Evolutionary conservation across 1,284 basidiomycete genomes (phyloP).

Genomic region (Salmacisia buchloeana): DNA sequence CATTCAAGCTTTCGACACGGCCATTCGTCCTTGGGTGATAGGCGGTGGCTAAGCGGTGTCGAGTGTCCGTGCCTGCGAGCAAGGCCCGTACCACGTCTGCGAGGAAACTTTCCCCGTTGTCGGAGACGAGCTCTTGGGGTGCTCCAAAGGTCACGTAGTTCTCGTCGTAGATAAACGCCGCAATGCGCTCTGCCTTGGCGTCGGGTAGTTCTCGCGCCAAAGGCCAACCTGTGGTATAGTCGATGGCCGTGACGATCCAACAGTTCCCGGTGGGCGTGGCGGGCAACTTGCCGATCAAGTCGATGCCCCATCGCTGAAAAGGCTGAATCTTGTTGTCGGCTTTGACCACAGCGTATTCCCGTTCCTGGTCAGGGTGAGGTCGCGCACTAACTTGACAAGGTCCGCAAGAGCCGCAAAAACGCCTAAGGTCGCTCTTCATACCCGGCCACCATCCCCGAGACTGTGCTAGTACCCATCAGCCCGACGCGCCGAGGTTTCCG

Average conservation of each 20-base stretch:
- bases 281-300: constrained; percentile 5
- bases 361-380: constrained; percentile 1
- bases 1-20: constrained; percentile 15
- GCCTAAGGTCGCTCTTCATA: not conserved
- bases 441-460: constrained; percentile 9
- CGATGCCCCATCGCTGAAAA: constrained; percentile 11
- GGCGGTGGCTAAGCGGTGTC: constrained; percentile 6
- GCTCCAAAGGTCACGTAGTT: constrained; percentile 5
- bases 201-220: constrained; percentile 1
- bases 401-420: constrained; percentile 3
- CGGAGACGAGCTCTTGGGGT: constrained; percentile 4
- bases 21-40: constrained; percentile 19
- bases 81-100: not conserved
- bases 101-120: constrained; percentile 9
- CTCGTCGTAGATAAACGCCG: constrained; percentile 7
- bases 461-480: not conserved
- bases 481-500: not conserved
- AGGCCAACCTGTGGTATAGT: constrained; percentile 12
- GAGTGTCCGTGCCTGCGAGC: not conserved
- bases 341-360: constrained; percentile 5
- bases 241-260: constrained; percentile 8
- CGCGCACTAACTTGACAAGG: constrained; percentile 5
- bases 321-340: constrained; percentile 1
- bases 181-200: constrained; percentile 7
- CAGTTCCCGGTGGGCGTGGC: not conserved